These are phyloP conservation scores for Rutstroemia sp. DNA, from an alignment of 2,329 filamentous ascomycete species.

Conservation along the genomic window DNA sequence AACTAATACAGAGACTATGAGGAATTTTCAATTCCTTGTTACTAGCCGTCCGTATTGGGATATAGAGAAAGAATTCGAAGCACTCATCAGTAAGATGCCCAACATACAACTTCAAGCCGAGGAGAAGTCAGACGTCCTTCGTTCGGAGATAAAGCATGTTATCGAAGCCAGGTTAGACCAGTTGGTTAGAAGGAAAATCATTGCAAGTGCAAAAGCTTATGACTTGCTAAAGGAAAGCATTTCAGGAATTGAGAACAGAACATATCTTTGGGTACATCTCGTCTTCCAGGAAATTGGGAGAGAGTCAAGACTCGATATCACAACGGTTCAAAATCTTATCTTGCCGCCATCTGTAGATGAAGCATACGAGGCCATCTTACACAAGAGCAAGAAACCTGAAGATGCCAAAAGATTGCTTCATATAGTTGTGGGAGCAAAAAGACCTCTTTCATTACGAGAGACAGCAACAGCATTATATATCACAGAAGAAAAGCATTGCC, in stretches of 20 bases:
- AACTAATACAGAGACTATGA: background rate
- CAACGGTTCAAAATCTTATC: background rate
- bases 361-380: conserved; percentile 4
- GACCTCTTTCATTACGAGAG: conserved; percentile 4
- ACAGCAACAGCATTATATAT: background rate
- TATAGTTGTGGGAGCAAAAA: conserved; percentile 7
- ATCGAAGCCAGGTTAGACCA: background rate
- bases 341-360: background rate
- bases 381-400: background rate
- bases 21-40: conserved; percentile 3
- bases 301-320: background rate
- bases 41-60: conserved; percentile 8
- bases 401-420: conserved; percentile 3
- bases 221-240: background rate
- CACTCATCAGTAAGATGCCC: background rate
- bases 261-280: conserved; percentile 11
- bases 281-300: conserved; percentile 1
- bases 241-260: background rate
- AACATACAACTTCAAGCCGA: conserved; percentile 5
- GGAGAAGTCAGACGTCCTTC: background rate
- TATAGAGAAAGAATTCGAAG: conserved; percentile 1
- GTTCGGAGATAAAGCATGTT: conserved; percentile 10
- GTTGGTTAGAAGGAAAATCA: background rate
- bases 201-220: background rate
- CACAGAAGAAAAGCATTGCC: background rate